Evolutionary conservation across 2,329 filamentous ascomycete genomes (phyloP).

Genomic region (Aspergillus pseudonomiae): DNA sequence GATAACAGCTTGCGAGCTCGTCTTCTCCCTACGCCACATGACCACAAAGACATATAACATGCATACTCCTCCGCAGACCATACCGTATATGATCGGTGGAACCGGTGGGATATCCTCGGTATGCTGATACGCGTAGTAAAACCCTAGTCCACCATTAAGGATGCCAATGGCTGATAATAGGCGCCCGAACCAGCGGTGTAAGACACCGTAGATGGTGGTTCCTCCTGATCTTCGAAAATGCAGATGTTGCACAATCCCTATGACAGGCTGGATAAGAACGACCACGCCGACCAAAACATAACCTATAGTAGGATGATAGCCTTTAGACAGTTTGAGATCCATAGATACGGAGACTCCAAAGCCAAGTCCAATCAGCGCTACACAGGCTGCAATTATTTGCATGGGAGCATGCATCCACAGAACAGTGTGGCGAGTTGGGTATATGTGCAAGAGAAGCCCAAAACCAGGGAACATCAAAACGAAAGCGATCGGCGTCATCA

Average conservation of each 20-base stretch:
- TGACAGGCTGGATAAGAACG: constrained; percentile 57
- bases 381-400: constrained; percentile 51
- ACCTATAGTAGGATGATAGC: constrained; percentile 55
- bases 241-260: constrained; percentile 54
- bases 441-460: constrained; percentile 37
- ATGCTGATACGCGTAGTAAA: constrained; percentile 48
- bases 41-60: constrained; percentile 40
- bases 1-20: background rate
- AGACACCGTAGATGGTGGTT: constrained; percentile 49
- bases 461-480: constrained; percentile 44
- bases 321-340: constrained; percentile 38
- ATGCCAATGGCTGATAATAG: constrained; percentile 53
- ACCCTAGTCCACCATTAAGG: constrained; percentile 57
- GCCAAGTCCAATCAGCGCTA: constrained; percentile 53
- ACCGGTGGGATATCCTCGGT: constrained; percentile 32
- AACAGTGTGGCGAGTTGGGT: constrained; percentile 43
- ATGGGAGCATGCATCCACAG: constrained; percentile 49
- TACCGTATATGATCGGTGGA: constrained; percentile 51
- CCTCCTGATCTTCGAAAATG: constrained; percentile 50
- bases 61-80: constrained; percentile 53
- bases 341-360: constrained; percentile 53
- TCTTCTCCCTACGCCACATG: background rate
- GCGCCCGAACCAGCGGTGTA: constrained; percentile 57
- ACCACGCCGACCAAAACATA: constrained; percentile 52
- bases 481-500: constrained; percentile 33